Base-by-base conservation (phyloP, 164 flowering plant species). In the Buxus sempervirens region DNA sequence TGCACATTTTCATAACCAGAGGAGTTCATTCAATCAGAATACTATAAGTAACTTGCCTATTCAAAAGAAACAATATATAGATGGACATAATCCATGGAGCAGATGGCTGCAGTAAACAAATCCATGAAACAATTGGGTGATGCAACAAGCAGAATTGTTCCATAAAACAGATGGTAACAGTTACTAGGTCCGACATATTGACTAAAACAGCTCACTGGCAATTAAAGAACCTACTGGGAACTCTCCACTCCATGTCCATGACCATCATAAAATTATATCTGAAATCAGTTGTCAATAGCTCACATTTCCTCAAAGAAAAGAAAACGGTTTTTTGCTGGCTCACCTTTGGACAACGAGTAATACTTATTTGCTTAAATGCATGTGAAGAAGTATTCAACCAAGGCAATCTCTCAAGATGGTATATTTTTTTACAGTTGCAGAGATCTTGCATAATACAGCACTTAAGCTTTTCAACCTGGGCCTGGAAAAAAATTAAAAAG, bases 261-360 rank as follows among this genome's bases (percentile, higher is more conserved):
- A 10, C 51, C 14, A 10, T 6, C 61, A 19, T 32, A 22, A 6
- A 9, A 41, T 27, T 54, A 62, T 62, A 18, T 15, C 38, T 23
- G 14, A 4, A 25, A 38, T 58, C 23, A 32, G 38, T 32, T 32
- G 38, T 3, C 10, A 45, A 56, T 48, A 15, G 8, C 49, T 20
- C 19, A 28, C 1, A 41, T 23, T 24, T 25, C 20, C 20, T 22
- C 24, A 63, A 28, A 28, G 27, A 23, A 24, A 51, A 16, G 7
- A 74, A 54, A 32, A 32, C 5, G 38, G 60, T 49, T 32, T 23
- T 26, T 4, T 23, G 62, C 38, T 13, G 19, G 21, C 73, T 66
- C 82, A 95, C 98, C 96, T 92, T 79, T 14, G 98, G 98, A 67
- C 81, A 80, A 60, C 86, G 86, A 60, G 89, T 80, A 70, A 95